Evolutionary conservation across 1,284 basidiomycete species (phyloP), one percentile per base, ranked within the genome.

Genomic region (Fomitopsis palustris): DNA sequence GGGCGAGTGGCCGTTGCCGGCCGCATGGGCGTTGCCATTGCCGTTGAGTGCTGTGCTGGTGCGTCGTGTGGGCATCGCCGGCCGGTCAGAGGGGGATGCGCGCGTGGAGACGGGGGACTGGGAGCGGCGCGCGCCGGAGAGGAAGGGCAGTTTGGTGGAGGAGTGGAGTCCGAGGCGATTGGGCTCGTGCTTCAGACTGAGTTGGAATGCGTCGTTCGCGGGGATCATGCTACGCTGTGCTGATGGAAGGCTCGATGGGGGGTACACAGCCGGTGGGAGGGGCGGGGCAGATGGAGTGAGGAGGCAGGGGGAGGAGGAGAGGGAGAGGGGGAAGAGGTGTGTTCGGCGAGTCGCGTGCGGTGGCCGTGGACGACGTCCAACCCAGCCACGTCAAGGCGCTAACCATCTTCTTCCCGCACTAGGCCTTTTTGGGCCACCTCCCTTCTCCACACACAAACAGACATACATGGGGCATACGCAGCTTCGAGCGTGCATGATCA

Each of bases 151-250:
- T 70, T 78, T 82, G 3, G 81, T 79, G 3, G 80, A 75, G 14
- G 79, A 75, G 57, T 77, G 77, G 64, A 75, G 54, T 63, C 70
- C 69, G 62, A 75, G 61, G 56, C 76, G 76, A 51, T 72, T 70
- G 25, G 67, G 66, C 67, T 79, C 75, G 73, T 81, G 79, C 41
- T 71, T 74, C 29, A 79, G 72, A 57, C 77, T 72, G 56, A 82
- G 76, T 23, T 78, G 78, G 56, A 82, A 81, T 16, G 77, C 80
- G 74, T 82, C 81, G 71, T 78, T 81, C 58, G 81, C 78, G 60
- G 81, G 80, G 53, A 81, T 72, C 81, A 81, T 81, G 54, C 58
- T 62, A 55, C 19, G 16, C 31, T 23, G 49, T 37, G 37, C 1
- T 19, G 37, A 38, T 10, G 8, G 31, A n/a, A 7, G 27, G 42